phyloP scores from a whole-genome alignment of 2,329 filamentous ascomycete genomes.

The Ceratocystis cacaofunesta region DNA sequence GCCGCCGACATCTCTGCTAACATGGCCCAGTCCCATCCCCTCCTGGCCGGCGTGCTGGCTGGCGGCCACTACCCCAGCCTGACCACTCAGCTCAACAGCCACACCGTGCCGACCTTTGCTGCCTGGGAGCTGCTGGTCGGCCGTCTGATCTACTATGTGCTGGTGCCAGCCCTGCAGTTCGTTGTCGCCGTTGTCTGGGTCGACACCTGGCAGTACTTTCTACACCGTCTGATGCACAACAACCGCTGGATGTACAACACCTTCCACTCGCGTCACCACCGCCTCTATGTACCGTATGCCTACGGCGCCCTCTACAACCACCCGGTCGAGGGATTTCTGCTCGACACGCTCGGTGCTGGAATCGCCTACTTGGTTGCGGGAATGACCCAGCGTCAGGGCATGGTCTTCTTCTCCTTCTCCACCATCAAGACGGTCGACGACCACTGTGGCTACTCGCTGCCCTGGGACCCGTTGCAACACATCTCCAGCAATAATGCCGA shows the following conservation, averaged over 20 bases:
- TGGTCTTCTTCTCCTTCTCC: constrained; percentile 76
- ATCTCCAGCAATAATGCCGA: constrained; percentile 88
- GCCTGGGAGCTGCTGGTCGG: constrained; percentile 66
- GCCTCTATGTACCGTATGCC: constrained; percentile 92
- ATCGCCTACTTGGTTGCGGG: constrained; percentile 66
- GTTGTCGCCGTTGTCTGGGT: constrained; percentile 58
- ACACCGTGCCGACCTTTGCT: constrained; percentile 57
- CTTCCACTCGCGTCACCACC: constrained; percentile 91
- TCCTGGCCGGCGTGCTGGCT: constrained; percentile 58
- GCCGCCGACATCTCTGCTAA: constrained; percentile 60
- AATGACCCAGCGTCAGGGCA: constrained; percentile 74
- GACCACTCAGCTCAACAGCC: constrained; percentile 41
- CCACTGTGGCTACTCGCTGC: constrained; percentile 91
- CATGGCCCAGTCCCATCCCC: constrained; percentile 53
- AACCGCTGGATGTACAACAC: constrained; percentile 93
- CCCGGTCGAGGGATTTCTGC: constrained; percentile 79
- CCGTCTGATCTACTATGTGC: constrained; percentile 62
- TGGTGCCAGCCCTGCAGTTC: constrained; percentile 67
- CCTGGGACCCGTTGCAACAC: constrained; percentile 85
- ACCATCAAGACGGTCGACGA: constrained; percentile 96
- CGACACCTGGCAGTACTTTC: constrained; percentile 97
- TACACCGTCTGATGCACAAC: constrained; percentile 91
- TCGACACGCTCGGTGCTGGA: constrained; percentile 80
- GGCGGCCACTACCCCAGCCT: constrained; percentile 71
- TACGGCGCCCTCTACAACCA: constrained; percentile 97